Percentiles rank a stretch among this genome's conserved stretches.
Evolutionary conservation across 108 stramenopile species (phyloP).

Genomic region (Epithemia pelagica): DNA sequence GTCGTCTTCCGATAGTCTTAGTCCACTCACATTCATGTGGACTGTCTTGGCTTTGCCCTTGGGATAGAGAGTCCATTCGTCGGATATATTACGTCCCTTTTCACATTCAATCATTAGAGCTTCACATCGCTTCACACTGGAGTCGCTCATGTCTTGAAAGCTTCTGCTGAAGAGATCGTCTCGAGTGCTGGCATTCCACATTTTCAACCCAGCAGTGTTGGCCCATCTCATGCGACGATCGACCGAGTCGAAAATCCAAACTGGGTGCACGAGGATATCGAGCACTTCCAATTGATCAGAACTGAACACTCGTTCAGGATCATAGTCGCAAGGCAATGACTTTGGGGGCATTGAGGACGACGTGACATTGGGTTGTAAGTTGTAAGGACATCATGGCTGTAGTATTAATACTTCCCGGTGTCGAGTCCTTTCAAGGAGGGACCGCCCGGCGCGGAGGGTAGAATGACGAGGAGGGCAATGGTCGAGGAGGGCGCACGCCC

Average conservation of each 20-base stretch:
- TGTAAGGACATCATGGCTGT: too few relatives aligned
- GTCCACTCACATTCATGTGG: slow-evolving; percentile 4
- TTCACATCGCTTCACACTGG: slow-evolving; percentile 12
- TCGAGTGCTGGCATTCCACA: slow-evolving; percentile 17
- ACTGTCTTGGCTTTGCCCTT: slow-evolving; percentile 21
- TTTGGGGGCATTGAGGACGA: too few relatives aligned
- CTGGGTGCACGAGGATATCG: slow-evolving; percentile 22
- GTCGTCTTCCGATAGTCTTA: background rate
- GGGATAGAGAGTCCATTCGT: slow-evolving; percentile 41
- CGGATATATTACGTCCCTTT: slow-evolving; percentile 19
- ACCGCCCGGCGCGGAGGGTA: too few relatives aligned
- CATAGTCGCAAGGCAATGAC: background rate
- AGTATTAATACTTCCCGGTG: too few relatives aligned
- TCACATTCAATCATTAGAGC: slow-evolving; percentile 17
- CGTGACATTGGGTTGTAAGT: too few relatives aligned
- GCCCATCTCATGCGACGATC: slow-evolving; percentile 22
- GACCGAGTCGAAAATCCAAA: slow-evolving; percentile 27
- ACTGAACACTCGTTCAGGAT: background rate
- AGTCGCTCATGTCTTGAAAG: slow-evolving; percentile 11
- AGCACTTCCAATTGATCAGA: slow-evolving; percentile 2
- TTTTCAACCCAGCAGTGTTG: slow-evolving; percentile 15
- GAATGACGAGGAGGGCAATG: too few relatives aligned
- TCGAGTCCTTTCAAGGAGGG: too few relatives aligned
- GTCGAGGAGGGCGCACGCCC: too few relatives aligned
- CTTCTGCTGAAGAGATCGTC: slow-evolving; percentile 13